phyloP scores from a whole-genome alignment of 371 early-diverging fungal species.

The Mortierella sp. region DNA sequence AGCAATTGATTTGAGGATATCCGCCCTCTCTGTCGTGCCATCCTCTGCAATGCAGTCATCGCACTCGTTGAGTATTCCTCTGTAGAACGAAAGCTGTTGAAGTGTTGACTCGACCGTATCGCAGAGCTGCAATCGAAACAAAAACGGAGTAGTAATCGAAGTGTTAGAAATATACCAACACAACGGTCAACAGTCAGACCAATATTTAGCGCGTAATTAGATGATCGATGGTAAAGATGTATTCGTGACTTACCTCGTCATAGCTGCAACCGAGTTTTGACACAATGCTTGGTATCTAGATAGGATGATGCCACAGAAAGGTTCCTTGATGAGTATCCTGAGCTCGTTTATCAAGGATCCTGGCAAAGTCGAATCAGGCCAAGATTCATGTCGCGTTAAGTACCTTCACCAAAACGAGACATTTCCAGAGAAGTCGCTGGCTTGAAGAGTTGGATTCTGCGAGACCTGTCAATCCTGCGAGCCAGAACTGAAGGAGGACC shows the following conservation, averaged over 20 bases:
- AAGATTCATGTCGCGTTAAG: neutral
- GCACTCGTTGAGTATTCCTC: slow-evolving; percentile 50
- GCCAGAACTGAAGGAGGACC: slow-evolving; percentile 50
- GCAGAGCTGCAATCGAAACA: slow-evolving; percentile 12
- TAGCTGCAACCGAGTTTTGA: slow-evolving; percentile 9
- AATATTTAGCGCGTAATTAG: neutral
- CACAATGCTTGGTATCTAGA: slow-evolving; percentile 37
- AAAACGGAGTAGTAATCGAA: neutral
- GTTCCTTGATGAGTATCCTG: neutral
- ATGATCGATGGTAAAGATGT: neutral
- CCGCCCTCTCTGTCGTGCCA: slow-evolving; percentile 3
- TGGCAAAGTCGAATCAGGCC: neutral
- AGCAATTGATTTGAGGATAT: slow-evolving; percentile 34
- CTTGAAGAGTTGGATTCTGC: slow-evolving; percentile 35
- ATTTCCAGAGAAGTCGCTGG: slow-evolving; percentile 53
- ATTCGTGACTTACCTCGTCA: slow-evolving; percentile 19
- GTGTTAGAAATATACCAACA: neutral
- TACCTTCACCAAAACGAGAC: slow-evolving; percentile 52
- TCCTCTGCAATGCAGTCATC: slow-evolving; percentile 45
- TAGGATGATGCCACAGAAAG: neutral
- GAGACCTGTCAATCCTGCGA: slow-evolving; percentile 50
- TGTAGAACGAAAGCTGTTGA: slow-evolving; percentile 47
- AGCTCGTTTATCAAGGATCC: neutral
- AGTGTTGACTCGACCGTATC: slow-evolving; percentile 32
- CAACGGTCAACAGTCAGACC: too few species aligned